Evolutionary conservation across 2,329 filamentous ascomycete species (phyloP), one percentile per base, ranked within the genome.

Genomic region (Fusarium nematophilum): DNA sequence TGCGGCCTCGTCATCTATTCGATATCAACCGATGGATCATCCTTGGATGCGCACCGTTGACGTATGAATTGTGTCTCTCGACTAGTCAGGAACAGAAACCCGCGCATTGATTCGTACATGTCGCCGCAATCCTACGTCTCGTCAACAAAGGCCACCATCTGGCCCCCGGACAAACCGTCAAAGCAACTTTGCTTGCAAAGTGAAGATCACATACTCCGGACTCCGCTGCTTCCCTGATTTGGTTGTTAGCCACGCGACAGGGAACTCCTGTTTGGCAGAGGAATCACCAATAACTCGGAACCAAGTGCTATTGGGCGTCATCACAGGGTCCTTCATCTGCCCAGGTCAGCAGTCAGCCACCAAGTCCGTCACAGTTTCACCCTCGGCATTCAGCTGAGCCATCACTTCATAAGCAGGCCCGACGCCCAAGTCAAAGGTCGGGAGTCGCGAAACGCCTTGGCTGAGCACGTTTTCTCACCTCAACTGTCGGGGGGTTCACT

Each of bases 141-240:
- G 37, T 45, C 59, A 33, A 49, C n/a, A n/a, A n/a, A 36, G 46
- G 34, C 38, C 50, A 64, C 51, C 39, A 48, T 48, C 44, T 64
- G 56, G 43, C 59, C 46, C 51, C 23, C n/a, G 42, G n/a, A 61
- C 29, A 57, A 60, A n/a, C 45, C 29, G 45, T 18, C 49, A 37
- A 44, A 44, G 53, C 49, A 47, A 40, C 34, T 21, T 18, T n/a
- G 45, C 34, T 37, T 34, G 48, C 44, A 44, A 49, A 23, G 18
- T 62, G 58, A 47, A 54, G 59, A 62, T 62, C 55, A 21, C 49
- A 31, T 30, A 59, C 56, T 53, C 30, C 59, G 42, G n/a, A n/a
- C n/a, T n/a, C n/a, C n/a, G n/a, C 29, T 50, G 39, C 45, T 64
- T 64, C 60, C 61, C 45, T 64, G 61, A 64, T 65, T 62, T 65